Conservation (phyloP, 345 rosid species). For the Camelina hispida region DNA sequence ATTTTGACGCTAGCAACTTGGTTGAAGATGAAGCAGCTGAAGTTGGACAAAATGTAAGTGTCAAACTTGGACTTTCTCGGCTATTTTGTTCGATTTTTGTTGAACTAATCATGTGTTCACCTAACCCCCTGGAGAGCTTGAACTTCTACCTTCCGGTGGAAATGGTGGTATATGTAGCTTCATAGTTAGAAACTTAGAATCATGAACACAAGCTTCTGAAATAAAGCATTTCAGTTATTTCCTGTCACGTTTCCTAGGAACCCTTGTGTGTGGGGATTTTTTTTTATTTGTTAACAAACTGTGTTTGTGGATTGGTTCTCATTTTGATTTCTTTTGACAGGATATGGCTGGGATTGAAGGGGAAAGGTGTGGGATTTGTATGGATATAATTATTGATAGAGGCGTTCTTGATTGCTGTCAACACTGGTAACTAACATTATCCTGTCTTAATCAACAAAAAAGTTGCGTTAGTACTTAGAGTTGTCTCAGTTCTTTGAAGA, state of each 20-base stretch:
- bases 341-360: constrained; percentile 64
- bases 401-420: constrained; percentile 98
- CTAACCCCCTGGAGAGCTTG: neutral
- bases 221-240: neutral
- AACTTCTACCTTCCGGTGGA: neutral
- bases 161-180: constrained; percentile 1
- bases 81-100: neutral
- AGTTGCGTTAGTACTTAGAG: neutral
- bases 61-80: constrained; percentile 44
- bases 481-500: neutral
- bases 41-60: constrained; percentile 55
- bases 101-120: constrained; percentile 7
- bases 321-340: constrained; percentile 47
- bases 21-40: constrained; percentile 64
- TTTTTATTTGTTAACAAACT: neutral
- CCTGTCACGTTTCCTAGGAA: constrained; percentile 13
- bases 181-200: constrained; percentile 18
- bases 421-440: constrained; percentile 63
- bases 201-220: neutral
- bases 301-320: constrained; percentile 5
- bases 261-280: neutral
- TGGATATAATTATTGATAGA: constrained; percentile 93
- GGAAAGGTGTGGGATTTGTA: constrained; percentile 96
- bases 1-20: constrained; percentile 56
- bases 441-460: neutral